phyloP scores from a whole-genome alignment of 768 basidiomycete species.

The Sporobolomyces pararoseus region DNA sequence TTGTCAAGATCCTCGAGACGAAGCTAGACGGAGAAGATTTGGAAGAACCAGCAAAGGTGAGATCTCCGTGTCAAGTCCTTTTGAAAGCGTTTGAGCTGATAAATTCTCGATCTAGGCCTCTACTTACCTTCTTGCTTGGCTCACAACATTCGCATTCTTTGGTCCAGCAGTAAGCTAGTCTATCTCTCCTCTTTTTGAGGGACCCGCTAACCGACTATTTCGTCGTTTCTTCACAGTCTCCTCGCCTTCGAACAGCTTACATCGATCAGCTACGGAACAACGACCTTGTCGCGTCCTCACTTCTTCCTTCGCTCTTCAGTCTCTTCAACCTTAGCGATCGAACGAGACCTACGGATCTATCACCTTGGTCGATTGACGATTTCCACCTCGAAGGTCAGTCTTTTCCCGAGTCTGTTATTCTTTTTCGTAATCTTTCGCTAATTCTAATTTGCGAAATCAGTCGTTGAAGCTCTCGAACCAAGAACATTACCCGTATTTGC shows the following conservation, averaged over 20 bases:
- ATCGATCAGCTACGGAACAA: slow-evolving; percentile 75
- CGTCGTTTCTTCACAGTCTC: slow-evolving; percentile 58
- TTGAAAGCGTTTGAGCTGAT: neutral
- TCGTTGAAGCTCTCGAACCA: slow-evolving; percentile 59
- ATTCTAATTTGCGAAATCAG: neutral
- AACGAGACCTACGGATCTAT: slow-evolving; percentile 73
- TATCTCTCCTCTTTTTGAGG: neutral
- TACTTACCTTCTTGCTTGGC: slow-evolving; percentile 32
- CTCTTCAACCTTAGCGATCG: slow-evolving; percentile 63
- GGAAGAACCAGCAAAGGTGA: slow-evolving; percentile 48
- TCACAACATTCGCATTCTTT: slow-evolving; percentile 35
- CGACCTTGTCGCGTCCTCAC: slow-evolving; percentile 60
- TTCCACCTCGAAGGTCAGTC: slow-evolving; percentile 71
- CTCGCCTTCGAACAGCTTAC: slow-evolving; percentile 78
- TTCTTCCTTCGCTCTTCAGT: slow-evolving; percentile 69
- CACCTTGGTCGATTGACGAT: slow-evolving; percentile 78
- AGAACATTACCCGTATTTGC: slow-evolving; percentile 63
- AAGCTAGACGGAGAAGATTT: slow-evolving; percentile 53
- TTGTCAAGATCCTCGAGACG: slow-evolving; percentile 62
- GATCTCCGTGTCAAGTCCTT: neutral
- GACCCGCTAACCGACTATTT: neutral
- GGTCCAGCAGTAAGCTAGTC: slow-evolving; percentile 15
- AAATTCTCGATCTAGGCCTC: slow-evolving; percentile 2
- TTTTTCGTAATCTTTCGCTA: neutral
- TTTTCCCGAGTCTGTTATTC: too few species aligned